Evolutionary conservation across 192 early-diverging fungal species (phyloP).

Genomic region (Coemansia sp.): DNA sequence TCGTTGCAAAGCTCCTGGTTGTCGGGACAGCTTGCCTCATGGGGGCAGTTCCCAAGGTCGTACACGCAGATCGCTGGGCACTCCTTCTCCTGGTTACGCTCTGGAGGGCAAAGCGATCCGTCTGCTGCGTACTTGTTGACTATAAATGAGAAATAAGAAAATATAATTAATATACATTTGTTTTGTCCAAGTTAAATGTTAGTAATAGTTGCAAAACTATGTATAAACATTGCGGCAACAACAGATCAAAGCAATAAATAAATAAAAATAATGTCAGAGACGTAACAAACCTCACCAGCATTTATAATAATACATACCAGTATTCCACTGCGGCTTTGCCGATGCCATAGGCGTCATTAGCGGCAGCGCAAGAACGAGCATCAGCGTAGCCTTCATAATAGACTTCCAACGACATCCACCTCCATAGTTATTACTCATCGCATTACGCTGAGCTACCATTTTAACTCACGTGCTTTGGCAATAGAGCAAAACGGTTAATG

Average conservation of each 20-base stretch:
- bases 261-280: neutral
- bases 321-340: constrained; percentile 9
- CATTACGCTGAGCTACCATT: neutral
- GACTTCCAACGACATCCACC: neutral
- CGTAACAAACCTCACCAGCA: neutral
- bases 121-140: constrained; percentile 40
- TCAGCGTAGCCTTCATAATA: neutral
- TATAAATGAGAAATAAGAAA: constrained; percentile 14
- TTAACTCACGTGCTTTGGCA: no score
- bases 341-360: neutral
- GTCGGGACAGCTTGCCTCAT: constrained; percentile 20
- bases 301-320: constrained; percentile 5
- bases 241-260: neutral
- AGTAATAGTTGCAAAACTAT: neutral
- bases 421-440: neutral
- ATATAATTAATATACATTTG: neutral
- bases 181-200: neutral
- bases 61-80: constrained; percentile 36
- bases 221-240: neutral
- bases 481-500: no score
- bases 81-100: neutral
- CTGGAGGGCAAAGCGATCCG: constrained; percentile 21
- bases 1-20: constrained; percentile 32
- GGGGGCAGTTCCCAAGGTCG: constrained; percentile 32
- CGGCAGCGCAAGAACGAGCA: neutral